phyloP scores from a whole-genome alignment of 2,329 filamentous ascomycete species.

The Ascochyta pisi region DNA sequence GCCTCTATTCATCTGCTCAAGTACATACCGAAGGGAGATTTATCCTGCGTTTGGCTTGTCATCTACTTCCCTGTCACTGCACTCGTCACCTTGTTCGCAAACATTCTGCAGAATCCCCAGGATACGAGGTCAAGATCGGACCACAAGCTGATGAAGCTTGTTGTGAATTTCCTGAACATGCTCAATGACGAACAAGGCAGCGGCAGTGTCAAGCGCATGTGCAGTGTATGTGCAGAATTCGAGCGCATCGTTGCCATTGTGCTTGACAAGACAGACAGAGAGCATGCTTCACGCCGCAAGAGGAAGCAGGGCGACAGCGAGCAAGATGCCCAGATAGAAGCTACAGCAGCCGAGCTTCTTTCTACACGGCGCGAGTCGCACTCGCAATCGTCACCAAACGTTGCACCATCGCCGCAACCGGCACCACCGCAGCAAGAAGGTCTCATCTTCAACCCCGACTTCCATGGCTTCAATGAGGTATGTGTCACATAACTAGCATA shows the following conservation, averaged over 20 bases:
- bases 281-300: constrained; percentile 80
- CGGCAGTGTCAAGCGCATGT: constrained; percentile 90
- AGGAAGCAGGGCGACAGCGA: constrained; percentile 72
- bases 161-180: constrained; percentile 90
- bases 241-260: constrained; percentile 91
- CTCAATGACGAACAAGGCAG: constrained; percentile 89
- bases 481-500: background rate
- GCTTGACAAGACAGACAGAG: constrained; percentile 88
- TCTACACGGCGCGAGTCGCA: constrained; percentile 39
- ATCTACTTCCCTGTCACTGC: constrained; percentile 97
- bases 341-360: constrained; percentile 46
- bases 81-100: constrained; percentile 92
- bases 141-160: constrained; percentile 87
- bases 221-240: constrained; percentile 93
- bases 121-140: constrained; percentile 89
- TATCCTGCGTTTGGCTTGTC: constrained; percentile 94
- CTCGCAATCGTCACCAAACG: constrained; percentile 20
- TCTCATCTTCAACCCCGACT: constrained; percentile 46
- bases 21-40: constrained; percentile 95
- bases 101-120: constrained; percentile 93
- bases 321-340: constrained; percentile 48
- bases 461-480: constrained; percentile 49
- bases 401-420: constrained; percentile 32
- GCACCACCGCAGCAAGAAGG: constrained; percentile 32
- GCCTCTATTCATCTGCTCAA: constrained; percentile 93